Conservation (phyloP, 345 rosid species). For the Angophora floribunda region DNA sequence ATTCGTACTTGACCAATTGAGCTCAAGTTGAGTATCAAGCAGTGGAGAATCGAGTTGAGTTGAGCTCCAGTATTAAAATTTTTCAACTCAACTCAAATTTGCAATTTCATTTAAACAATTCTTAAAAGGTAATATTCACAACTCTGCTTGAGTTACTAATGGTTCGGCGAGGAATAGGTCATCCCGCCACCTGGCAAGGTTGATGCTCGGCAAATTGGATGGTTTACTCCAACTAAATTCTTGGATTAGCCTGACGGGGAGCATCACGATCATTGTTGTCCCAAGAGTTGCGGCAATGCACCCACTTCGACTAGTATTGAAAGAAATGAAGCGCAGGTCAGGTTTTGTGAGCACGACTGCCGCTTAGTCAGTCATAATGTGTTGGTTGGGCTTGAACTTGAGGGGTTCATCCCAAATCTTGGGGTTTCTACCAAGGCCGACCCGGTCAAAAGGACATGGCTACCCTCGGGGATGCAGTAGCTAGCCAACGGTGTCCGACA, state of each 20-base stretch:
- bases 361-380: neutral
- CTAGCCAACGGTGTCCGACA: neutral
- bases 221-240: neutral
- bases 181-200: neutral
- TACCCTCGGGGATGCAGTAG: neutral
- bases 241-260: neutral
- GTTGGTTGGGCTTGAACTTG: neutral
- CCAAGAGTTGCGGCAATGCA: neutral
- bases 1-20: too few species aligned
- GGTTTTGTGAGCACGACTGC: neutral
- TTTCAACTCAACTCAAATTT: neutral
- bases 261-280: neutral
- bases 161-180: neutral
- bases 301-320: neutral
- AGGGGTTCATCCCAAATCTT: too few species aligned
- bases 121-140: neutral
- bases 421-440: too few species aligned
- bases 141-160: neutral
- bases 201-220: neutral
- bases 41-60: neutral
- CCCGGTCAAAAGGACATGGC: neutral
- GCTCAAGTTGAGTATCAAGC: neutral
- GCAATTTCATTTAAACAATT: neutral
- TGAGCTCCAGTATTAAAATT: neutral
- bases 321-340: neutral